Evolutionary conservation across 495 filamentous ascomycete species (phyloP).

Genomic region (Penicillium turbatum): DNA sequence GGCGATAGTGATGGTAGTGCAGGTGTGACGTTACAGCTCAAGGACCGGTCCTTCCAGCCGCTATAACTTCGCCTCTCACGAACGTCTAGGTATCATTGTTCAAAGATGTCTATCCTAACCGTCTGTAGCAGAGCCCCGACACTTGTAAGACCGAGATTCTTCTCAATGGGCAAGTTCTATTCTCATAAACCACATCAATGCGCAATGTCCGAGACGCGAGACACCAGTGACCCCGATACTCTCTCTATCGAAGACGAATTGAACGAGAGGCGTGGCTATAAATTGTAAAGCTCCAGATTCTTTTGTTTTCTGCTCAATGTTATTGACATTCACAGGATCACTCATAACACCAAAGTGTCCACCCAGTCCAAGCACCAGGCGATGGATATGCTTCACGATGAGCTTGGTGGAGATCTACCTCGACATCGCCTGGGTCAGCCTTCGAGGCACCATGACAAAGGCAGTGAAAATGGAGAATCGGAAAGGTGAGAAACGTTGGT

Average conservation of each 20-base stretch:
- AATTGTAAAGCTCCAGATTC: conserved; percentile 12
- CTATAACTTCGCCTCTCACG: neutral
- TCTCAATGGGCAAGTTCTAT: neutral
- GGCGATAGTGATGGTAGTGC: neutral
- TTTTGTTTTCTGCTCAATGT: neutral
- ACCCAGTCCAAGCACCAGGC: conserved; percentile 40
- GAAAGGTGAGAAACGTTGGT: conserved; percentile 18
- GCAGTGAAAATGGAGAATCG: conserved; percentile 13
- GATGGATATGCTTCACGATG: conserved; percentile 34
- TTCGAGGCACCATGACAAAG: conserved; percentile 7
- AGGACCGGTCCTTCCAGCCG: neutral
- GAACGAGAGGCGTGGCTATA: conserved; percentile 26
- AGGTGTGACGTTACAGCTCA: neutral
- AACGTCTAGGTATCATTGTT: neutral
- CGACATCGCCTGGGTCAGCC: conserved; percentile 12
- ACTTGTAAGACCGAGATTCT: neutral
- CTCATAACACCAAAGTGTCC: conserved; percentile 41
- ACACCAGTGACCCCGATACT: conserved; percentile 12
- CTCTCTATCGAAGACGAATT: conserved; percentile 20
- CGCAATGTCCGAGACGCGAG: conserved; percentile 13
- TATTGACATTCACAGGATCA: conserved; percentile 18
- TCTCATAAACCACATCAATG: neutral
- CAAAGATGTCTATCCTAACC: too few species aligned
- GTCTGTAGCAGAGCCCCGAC: neutral
- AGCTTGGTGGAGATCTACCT: conserved; percentile 21